phyloP scores from a whole-genome alignment of 2,329 filamentous ascomycete species.

The Xylaria sp. region DNA sequence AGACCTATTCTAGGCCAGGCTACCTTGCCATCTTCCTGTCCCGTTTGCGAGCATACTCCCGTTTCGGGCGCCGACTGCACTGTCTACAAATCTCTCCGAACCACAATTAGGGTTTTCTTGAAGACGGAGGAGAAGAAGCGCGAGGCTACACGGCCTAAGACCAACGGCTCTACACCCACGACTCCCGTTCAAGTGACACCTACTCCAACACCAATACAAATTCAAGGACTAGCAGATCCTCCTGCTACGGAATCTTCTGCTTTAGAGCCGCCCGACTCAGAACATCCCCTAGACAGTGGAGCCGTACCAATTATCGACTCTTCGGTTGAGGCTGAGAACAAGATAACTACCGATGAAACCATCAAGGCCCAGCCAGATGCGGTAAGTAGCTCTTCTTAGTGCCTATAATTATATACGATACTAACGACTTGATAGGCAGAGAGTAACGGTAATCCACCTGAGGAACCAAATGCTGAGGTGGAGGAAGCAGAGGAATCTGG shows the following conservation, averaged over 20 bases:
- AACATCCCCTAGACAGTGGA: slow-evolving; percentile 30
- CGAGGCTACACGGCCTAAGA: slow-evolving; percentile 68
- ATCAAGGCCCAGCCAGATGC: slow-evolving; percentile 11
- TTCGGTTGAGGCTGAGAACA: slow-evolving; percentile 20
- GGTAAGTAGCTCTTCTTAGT: slow-evolving; percentile 22
- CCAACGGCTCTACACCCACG: slow-evolving; percentile 53
- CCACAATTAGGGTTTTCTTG: slow-evolving; percentile 90
- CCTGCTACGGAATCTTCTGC: slow-evolving; percentile 36
- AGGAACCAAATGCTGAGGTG: slow-evolving; percentile 33
- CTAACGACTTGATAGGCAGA: slow-evolving; percentile 30
- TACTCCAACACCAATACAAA: slow-evolving; percentile 49
- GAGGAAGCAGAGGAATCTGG: slow-evolving; percentile 35
- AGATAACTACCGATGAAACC: slow-evolving; percentile 7
- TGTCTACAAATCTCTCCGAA: slow-evolving; percentile 88
- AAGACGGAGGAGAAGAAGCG: slow-evolving; percentile 92
- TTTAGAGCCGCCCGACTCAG: slow-evolving; percentile 24
- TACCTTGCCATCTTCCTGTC: slow-evolving; percentile 80
- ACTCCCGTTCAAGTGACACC: slow-evolving; percentile 57
- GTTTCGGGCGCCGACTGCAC: slow-evolving; percentile 88
- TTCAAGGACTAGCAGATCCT: slow-evolving; percentile 42
- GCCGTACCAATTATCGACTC: slow-evolving; percentile 13
- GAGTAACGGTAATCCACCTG: slow-evolving; percentile 23
- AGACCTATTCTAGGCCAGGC: slow-evolving; percentile 71
- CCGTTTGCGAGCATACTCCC: slow-evolving; percentile 91
- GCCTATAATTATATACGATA: neutral